Evolutionary conservation across 352 stramenopile species (phyloP).

Genomic region (Globisporangium paroecandrum): DNA sequence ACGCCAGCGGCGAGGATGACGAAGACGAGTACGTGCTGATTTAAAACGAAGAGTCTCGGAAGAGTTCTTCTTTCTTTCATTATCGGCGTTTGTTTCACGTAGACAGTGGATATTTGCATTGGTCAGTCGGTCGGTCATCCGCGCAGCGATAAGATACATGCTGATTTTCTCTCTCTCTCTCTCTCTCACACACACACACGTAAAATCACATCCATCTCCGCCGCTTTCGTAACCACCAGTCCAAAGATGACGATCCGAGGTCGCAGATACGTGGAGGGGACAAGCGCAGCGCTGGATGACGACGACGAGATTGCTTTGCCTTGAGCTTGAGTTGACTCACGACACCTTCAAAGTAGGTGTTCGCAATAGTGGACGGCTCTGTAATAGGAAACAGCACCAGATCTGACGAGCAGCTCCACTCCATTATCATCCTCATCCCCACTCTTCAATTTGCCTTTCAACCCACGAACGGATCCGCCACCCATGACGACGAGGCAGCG

Average conservation of each 20-base stretch:
- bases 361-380: too few relatives aligned
- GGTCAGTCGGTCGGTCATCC: not conserved
- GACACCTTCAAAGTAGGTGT: too few relatives aligned
- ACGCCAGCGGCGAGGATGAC: constrained; percentile 12
- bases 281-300: not conserved
- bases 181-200: too few relatives aligned
- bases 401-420: too few relatives aligned
- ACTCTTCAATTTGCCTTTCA: too few relatives aligned
- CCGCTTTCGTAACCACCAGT: not conserved
- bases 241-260: not conserved
- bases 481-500: not conserved
- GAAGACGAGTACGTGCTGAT: constrained; percentile 20
- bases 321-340: too few relatives aligned
- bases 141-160: not conserved
- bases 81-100: not conserved
- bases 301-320: not conserved
- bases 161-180: not conserved
- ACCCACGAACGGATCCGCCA: too few relatives aligned
- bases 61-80: not conserved
- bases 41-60: constrained; percentile 1
- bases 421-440: too few relatives aligned
- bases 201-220: not conserved
- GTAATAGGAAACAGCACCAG: too few relatives aligned
- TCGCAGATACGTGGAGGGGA: not conserved
- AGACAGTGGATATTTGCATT: constrained; percentile 6